phyloP scores from a whole-genome alignment of 306 rosid species.

The Corylus avellana region DNA sequence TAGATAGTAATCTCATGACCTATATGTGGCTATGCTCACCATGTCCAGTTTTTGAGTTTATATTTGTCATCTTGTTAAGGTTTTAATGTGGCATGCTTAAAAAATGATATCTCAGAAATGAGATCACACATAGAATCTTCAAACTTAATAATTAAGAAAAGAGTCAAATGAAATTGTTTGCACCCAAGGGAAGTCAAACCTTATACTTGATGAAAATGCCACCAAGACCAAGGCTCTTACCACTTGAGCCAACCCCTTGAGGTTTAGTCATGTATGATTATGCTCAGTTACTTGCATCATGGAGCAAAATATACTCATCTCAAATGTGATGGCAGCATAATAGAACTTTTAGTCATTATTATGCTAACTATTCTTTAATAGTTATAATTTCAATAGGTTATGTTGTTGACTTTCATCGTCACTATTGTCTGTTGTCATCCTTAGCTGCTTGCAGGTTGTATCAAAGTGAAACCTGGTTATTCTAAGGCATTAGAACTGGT shows the following conservation, averaged over 20 bases:
- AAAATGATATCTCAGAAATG: neutral
- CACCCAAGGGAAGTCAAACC: too few species aligned
- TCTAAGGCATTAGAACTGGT: slow-evolving; percentile 71
- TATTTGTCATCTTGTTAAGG: neutral
- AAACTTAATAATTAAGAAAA: neutral
- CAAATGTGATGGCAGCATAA: neutral
- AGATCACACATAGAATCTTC: neutral
- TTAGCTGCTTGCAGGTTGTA: slow-evolving; percentile 88
- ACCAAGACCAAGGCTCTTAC: too few species aligned
- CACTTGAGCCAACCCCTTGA: too few species aligned
- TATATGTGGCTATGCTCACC: neutral
- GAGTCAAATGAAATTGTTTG: too few species aligned
- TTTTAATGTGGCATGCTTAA: neutral
- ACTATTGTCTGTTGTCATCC: slow-evolving; percentile 30
- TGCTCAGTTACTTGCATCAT: neutral
- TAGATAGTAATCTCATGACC: neutral
- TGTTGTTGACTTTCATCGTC: neutral
- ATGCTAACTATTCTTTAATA: neutral
- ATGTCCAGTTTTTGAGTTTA: neutral
- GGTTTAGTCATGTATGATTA: neutral
- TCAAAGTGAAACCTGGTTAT: slow-evolving; percentile 69
- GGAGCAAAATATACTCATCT: neutral
- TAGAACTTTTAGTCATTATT: neutral
- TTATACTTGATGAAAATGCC: too few species aligned
- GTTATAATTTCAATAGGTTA: neutral